These are phyloP conservation scores for Trichoderma sp. DNA, from an alignment of 2,329 filamentous ascomycete species.

Conservation along the genomic window DNA sequence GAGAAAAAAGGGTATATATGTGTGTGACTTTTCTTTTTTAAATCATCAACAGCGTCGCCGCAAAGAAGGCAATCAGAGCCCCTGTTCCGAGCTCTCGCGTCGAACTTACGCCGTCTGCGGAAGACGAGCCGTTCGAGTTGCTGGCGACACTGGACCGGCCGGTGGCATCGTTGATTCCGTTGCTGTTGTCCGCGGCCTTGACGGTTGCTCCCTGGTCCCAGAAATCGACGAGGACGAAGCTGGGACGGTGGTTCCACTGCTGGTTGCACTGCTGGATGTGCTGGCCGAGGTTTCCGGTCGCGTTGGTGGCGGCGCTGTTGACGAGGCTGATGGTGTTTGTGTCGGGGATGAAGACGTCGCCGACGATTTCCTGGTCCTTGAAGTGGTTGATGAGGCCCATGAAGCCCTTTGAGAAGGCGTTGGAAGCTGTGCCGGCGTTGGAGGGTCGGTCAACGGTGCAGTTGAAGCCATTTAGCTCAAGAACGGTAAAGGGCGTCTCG, in stretches of 20 bases:
- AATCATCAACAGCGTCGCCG: constrained; percentile 44
- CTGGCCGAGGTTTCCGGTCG: constrained; percentile 55
- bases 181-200: constrained; percentile 67
- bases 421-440: constrained; percentile 47
- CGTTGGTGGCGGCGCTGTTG: constrained; percentile 61
- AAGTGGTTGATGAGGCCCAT: constrained; percentile 83
- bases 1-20: not conserved
- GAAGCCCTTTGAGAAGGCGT: constrained; percentile 59
- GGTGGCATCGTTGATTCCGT: constrained; percentile 50
- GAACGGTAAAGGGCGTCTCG: constrained; percentile 71
- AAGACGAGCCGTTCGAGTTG: constrained; percentile 3
- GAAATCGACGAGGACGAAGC: constrained; percentile 78
- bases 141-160: constrained; percentile 38
- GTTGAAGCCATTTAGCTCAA: constrained; percentile 64
- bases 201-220: constrained; percentile 73
- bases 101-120: constrained; percentile 18
- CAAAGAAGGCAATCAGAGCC: constrained; percentile 48
- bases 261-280: constrained; percentile 56
- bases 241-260: constrained; percentile 65
- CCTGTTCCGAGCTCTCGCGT: constrained; percentile 37
- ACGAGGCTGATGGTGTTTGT: constrained; percentile 61
- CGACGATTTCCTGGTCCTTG: constrained; percentile 59
- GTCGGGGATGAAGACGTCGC: constrained; percentile 62
- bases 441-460: constrained; percentile 70
- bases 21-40: constrained; percentile 26